A percentile compares a stretch with the other conserved stretches of the same genome.
Evolutionary conservation across 2,329 filamentous ascomycete genomes (phyloP).

Genomic region (Xylaria polymorpha): DNA sequence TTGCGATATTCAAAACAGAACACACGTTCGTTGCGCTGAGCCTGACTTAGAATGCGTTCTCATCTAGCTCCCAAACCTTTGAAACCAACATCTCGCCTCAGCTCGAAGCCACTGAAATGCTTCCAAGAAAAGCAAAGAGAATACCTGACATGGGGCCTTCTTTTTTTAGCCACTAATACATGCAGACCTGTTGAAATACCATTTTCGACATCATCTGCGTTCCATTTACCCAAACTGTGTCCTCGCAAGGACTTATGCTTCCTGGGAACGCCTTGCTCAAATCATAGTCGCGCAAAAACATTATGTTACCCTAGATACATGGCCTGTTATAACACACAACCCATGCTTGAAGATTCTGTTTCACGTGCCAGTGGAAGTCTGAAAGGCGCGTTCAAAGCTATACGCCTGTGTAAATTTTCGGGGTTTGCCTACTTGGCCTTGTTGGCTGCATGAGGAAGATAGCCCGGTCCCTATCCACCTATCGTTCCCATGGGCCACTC

Average conservation of each 20-base stretch:
- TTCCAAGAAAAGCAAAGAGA: conserved; percentile 10
- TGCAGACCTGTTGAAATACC: neutral
- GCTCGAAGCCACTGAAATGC: conserved; percentile 19
- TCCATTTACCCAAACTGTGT: neutral
- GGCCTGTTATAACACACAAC: neutral
- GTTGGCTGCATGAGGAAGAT: conserved; percentile 33
- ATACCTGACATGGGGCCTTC: neutral
- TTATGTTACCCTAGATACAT: conserved; percentile 4
- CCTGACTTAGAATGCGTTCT: neutral
- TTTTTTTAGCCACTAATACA: neutral
- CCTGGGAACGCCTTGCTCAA: conserved; percentile 31
- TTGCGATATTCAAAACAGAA: neutral
- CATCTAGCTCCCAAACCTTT: neutral
- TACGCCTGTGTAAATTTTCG: conserved; percentile 36
- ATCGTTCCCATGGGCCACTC: conserved; percentile 18
- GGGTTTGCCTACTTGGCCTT: conserved; percentile 31
- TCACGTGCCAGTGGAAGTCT: conserved; percentile 37
- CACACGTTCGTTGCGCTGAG: neutral
- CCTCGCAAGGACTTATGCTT: conserved; percentile 20
- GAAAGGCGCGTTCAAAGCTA: conserved; percentile 23
- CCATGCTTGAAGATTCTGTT: conserved; percentile 17
- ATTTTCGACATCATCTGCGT: neutral
- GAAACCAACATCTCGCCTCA: conserved; percentile 1
- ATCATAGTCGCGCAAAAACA: conserved; percentile 13
- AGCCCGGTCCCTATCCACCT: conserved; percentile 36